phyloP scores from a whole-genome alignment of 1,139 yeast species.

The Nadsonia starkeyi-henricii region DNA sequence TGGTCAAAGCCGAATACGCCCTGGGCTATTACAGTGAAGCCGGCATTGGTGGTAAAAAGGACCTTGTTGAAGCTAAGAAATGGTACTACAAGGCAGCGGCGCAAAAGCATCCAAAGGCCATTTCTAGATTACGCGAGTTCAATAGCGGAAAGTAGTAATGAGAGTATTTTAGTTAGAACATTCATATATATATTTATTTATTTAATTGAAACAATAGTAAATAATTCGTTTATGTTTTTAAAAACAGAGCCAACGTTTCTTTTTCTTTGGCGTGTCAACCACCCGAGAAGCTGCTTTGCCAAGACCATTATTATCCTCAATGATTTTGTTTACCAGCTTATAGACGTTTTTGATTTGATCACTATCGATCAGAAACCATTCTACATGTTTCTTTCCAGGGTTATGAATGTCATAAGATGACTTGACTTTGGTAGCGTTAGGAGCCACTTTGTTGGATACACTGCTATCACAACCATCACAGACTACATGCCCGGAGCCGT shows the following conservation, averaged over 20 bases:
- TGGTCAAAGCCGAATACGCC: constrained; percentile 71
- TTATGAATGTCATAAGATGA: too few relatives aligned
- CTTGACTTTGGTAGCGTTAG: too few relatives aligned
- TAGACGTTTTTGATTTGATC: not conserved
- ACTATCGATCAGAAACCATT: not conserved
- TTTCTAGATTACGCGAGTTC: constrained; percentile 23
- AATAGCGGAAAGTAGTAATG: not conserved
- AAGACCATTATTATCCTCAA: not conserved
- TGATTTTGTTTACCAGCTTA: not conserved
- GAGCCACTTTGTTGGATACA: not conserved
- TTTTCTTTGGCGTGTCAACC: not conserved
- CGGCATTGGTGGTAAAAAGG: constrained; percentile 52
- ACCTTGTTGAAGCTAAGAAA: constrained; percentile 33
- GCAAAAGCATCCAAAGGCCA: constrained; percentile 44
- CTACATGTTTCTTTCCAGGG: not conserved
- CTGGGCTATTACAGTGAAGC: constrained; percentile 70
- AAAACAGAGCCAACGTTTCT: not conserved
- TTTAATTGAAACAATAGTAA: too few relatives aligned
- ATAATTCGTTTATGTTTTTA: not conserved
- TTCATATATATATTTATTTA: not conserved
- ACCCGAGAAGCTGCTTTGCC: not conserved
- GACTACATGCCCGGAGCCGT: not conserved
- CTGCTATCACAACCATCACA: not conserved
- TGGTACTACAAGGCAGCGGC: constrained; percentile 50
- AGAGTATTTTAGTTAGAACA: not conserved